These are phyloP conservation scores for Litchi chinensis DNA, from an alignment of 345 rosid genomes.

Conservation along the genomic window DNA sequence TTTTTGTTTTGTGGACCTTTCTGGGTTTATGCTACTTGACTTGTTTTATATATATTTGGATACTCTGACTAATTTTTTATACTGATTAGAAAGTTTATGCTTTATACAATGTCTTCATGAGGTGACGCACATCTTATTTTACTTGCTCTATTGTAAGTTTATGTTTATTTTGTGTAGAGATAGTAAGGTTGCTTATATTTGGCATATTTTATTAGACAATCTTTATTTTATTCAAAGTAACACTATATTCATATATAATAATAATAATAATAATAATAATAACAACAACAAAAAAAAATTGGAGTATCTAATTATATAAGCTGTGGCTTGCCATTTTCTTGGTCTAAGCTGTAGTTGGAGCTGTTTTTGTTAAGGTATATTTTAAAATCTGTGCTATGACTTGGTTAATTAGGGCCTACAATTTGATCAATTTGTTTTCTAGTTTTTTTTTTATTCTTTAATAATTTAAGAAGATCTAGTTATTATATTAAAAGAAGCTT, in stretches of 20 bases:
- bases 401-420: background rate
- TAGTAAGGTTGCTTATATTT: no score
- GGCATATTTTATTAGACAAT: background rate
- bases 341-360: no score
- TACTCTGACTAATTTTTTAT: slow-evolving; percentile 36
- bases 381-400: no score
- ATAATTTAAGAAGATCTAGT: no score
- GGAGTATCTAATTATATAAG: background rate
- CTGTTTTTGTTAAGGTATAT: background rate
- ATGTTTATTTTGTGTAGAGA: no score
- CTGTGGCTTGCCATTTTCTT: background rate
- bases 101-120: background rate
- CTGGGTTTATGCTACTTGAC: background rate
- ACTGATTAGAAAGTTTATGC: background rate
- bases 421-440: background rate
- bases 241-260: background rate
- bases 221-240: background rate
- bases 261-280: background rate
- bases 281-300: background rate
- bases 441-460: no score
- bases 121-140: slow-evolving; percentile 14
- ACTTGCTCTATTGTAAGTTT: background rate
- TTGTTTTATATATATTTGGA: slow-evolving; percentile 31
- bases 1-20: slow-evolving; percentile 14
- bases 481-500: background rate